Conservation (phyloP, 371 early-diverging fungal genomes). For the Zopfochytrium polystomum region DNA sequence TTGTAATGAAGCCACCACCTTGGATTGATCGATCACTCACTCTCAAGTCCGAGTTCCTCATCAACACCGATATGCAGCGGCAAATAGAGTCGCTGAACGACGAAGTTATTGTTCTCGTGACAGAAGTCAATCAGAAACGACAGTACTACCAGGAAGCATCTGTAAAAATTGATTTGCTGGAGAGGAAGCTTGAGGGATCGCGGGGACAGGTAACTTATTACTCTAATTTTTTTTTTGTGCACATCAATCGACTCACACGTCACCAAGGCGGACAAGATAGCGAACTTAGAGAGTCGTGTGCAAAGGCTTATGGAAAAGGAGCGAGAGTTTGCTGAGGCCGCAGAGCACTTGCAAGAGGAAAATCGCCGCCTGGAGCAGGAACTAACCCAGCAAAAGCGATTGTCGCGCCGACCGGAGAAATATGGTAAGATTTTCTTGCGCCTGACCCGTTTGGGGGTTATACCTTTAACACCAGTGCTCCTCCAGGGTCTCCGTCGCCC, state of each 20-base stretch:
- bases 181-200: constrained; percentile 42
- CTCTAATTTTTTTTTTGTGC: not conserved
- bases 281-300: constrained; percentile 58
- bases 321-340: constrained; percentile 66
- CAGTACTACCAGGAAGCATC: constrained; percentile 71
- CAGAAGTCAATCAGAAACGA: constrained; percentile 73
- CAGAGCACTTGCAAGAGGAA: constrained; percentile 72
- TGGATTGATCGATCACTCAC: constrained; percentile 77
- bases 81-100: constrained; percentile 71
- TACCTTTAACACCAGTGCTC: not conserved
- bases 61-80: constrained; percentile 74
- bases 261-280: constrained; percentile 57
- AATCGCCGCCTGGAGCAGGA: constrained; percentile 64
- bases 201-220: not conserved
- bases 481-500: not conserved
- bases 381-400: constrained; percentile 57
- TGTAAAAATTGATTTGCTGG: constrained; percentile 75
- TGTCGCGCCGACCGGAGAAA: constrained; percentile 30
- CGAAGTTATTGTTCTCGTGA: constrained; percentile 71
- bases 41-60: constrained; percentile 70
- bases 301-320: constrained; percentile 61
- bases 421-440: constrained; percentile 30
- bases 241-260: constrained; percentile 31
- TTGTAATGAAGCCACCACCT: constrained; percentile 44
- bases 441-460: constrained; percentile 4